Percentiles rank a stretch among this genome's conserved stretches.
Conservation (phyloP, 176 grass and related monocot genomes). For the Hordeum marinum region DNA sequence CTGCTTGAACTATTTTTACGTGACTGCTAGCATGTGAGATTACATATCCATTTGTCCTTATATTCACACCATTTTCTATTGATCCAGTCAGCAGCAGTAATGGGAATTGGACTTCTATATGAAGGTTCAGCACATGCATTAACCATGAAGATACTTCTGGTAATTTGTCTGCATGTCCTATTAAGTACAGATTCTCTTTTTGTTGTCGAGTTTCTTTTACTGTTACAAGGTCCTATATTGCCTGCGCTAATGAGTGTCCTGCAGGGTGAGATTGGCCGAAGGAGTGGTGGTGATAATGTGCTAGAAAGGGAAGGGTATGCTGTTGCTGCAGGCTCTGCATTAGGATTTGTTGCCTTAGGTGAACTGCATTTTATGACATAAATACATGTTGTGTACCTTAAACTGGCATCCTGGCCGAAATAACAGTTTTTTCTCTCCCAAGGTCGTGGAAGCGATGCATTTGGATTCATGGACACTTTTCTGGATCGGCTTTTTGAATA, state of each 20-base stretch:
- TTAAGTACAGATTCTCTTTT: background rate
- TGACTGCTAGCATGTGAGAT: background rate
- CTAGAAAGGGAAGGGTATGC: constrained; percentile 99
- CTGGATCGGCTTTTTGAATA: constrained; percentile 86
- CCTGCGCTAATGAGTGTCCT: background rate
- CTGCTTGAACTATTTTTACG: background rate
- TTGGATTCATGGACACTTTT: constrained; percentile 83
- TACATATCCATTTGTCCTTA: background rate
- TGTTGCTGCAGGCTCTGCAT: constrained; percentile 92
- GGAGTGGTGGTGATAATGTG: constrained; percentile 97
- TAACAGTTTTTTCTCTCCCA: constrained; percentile 24
- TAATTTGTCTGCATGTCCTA: constrained; percentile 29
- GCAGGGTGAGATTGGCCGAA: constrained; percentile 95
- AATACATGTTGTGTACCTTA: constrained; percentile 20
- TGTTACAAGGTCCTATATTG: background rate
- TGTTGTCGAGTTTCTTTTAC: background rate
- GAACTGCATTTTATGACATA: constrained; percentile 27
- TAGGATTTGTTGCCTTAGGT: constrained; percentile 97
- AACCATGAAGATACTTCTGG: constrained; percentile 99
- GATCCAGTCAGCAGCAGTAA: constrained; percentile 78
- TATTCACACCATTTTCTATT: constrained; percentile 12
- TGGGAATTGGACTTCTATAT: constrained; percentile 91
- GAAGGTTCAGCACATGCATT: constrained; percentile 94
- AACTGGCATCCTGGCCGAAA: background rate
- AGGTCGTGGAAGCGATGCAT: constrained; percentile 70